phyloP scores from a whole-genome alignment of 768 basidiomycete genomes.

The Naganishia kalamii region DNA sequence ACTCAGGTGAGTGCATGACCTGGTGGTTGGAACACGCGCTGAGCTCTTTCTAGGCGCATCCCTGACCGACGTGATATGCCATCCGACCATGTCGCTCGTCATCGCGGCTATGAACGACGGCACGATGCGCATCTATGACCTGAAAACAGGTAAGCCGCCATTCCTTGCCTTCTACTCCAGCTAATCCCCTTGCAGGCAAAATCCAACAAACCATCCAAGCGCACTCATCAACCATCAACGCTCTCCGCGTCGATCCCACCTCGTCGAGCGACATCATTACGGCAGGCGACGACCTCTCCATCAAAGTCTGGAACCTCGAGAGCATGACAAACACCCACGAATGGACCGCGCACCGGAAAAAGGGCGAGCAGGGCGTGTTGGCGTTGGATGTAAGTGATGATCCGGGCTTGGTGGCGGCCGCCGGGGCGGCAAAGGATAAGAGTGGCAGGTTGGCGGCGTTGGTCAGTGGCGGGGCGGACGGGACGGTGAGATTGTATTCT shows the following conservation, averaged over 20 bases:
- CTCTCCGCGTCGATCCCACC: slow-evolving; percentile 70
- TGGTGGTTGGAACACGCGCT: background rate
- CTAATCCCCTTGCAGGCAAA: background rate
- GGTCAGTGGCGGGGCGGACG: slow-evolving; percentile 20
- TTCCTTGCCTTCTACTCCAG: background rate
- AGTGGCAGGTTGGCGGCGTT: slow-evolving; percentile 4
- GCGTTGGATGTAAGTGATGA: slow-evolving; percentile 52
- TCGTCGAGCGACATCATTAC: slow-evolving; percentile 82
- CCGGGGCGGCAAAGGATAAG: background rate
- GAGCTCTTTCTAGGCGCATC: background rate
- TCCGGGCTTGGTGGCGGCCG: background rate
- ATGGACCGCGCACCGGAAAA: slow-evolving; percentile 74
- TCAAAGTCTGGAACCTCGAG: slow-evolving; percentile 83
- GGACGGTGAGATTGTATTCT: slow-evolving; percentile 16
- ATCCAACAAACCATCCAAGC: slow-evolving; percentile 62
- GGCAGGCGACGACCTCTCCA: slow-evolving; percentile 85
- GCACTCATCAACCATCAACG: slow-evolving; percentile 86
- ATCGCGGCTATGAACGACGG: slow-evolving; percentile 92
- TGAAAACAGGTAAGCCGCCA: slow-evolving; percentile 60
- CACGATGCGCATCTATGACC: slow-evolving; percentile 81
- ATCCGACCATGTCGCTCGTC: slow-evolving; percentile 81
- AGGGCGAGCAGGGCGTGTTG: slow-evolving; percentile 82
- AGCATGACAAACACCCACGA: slow-evolving; percentile 78
- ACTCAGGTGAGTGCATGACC: slow-evolving; percentile 27
- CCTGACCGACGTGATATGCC: slow-evolving; percentile 58